Evolutionary conservation across 306 rosid species (phyloP), one percentile per base, ranked within the genome.

Genomic region (Pueraria montana): DNA sequence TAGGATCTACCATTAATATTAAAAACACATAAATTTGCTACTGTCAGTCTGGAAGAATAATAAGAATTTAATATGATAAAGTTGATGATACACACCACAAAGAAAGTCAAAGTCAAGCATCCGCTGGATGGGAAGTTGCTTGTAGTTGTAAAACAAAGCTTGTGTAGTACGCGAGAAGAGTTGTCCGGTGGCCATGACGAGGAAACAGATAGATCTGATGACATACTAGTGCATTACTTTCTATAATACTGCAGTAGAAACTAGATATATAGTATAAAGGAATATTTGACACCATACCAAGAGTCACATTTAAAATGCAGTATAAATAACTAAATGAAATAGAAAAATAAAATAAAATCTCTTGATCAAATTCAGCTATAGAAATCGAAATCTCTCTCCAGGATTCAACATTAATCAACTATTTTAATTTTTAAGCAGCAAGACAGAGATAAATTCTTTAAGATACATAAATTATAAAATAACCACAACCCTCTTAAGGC

Each of bases 91-190:
- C 94, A 42, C 71, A 94, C 98, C 96, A 5, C 98, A 94, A 77
- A 94, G 96, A 83, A 92, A 92, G 89, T 94, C 98, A 77, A 94
- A 94, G 88, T 94, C 98, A 55, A 94, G 97, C 96, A 94, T 94
- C 88, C 97, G 93, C 86, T 94, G 98, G 82, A 94, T 81, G 26
- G 98, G 97, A 58, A 94, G 92, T 69, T 94, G 98, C 88, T 92
- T 94, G 86, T 92, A 92, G 85, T 92, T 94, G 89, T 94, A 94
- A 86, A 92, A 94, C 84, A 94, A 84, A 48, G 97, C 94, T 78
- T 92, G 96, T 14, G 98, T 91, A 3, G 92, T 87, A 66, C 89
- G 90, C n/a, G 97, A 92, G 83, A 94, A 92, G 46, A 94, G 91
- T 84, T 94, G 97, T 80, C 98, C 97, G 7, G 98, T 86, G 76